These are phyloP conservation scores for Naganishia friedmannii DNA, from an alignment of 768 basidiomycete species.

Conservation along the genomic window DNA sequence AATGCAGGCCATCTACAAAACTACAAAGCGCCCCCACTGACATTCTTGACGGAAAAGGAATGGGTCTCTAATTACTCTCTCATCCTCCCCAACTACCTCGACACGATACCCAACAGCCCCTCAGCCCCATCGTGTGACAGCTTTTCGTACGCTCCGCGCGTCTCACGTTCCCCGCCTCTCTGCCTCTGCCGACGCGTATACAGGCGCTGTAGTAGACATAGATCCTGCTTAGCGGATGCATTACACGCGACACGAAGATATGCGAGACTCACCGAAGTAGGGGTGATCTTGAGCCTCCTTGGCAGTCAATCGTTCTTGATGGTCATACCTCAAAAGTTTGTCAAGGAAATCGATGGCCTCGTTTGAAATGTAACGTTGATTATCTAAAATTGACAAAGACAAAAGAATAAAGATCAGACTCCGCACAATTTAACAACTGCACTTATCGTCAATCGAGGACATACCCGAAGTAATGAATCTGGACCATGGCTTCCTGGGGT, in stretches of 20 bases:
- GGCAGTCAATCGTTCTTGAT: slow-evolving; percentile 92
- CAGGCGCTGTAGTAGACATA: not conserved
- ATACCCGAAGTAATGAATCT: slow-evolving; percentile 76
- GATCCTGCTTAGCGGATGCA: not conserved
- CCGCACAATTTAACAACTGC: not conserved
- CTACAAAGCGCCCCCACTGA: not conserved
- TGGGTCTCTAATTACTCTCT: not conserved
- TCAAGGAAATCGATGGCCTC: slow-evolving; percentile 96
- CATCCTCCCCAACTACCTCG: not conserved
- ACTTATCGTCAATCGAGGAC: not conserved
- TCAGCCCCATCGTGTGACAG: not conserved
- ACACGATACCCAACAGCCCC: not conserved
- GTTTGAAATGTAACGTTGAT: slow-evolving; percentile 92
- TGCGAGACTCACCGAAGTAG: slow-evolving; percentile 63
- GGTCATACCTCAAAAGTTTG: slow-evolving; percentile 91
- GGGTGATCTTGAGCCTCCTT: slow-evolving; percentile 85
- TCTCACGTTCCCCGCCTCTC: slow-evolving; percentile 6
- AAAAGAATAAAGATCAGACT: not conserved
- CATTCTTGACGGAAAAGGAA: not conserved
- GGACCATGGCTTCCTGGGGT: slow-evolving; percentile 91
- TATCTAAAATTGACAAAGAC: slow-evolving; percentile 51
- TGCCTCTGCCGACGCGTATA: slow-evolving; percentile 5
- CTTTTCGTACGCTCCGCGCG: not conserved
- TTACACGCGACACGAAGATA: not conserved
- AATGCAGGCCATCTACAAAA: not conserved